Percentiles rank a stretch among this genome's conserved stretches.
phyloP scores from a whole-genome alignment of 768 basidiomycete genomes.

The Leccinum obscurum region DNA sequence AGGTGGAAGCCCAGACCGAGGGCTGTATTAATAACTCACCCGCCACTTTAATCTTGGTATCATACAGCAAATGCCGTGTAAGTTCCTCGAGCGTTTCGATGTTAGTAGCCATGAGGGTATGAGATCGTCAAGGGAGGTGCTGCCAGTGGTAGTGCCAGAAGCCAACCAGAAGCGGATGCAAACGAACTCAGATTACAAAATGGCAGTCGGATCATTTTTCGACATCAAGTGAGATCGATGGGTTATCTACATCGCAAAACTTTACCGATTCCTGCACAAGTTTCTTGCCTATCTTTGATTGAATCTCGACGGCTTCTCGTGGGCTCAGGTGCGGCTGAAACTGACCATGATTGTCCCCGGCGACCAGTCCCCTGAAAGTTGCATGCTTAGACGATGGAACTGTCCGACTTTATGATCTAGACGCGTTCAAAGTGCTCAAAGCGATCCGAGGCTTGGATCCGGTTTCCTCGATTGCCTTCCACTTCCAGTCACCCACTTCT shows the following conservation, averaged over 20 bases:
- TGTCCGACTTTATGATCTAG: constrained; percentile 62
- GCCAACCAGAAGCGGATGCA: neutral
- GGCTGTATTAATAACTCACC: constrained; percentile 48
- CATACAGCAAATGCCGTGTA: constrained; percentile 48
- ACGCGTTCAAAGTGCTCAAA: constrained; percentile 58
- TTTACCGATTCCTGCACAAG: constrained; percentile 47
- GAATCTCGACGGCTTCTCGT: constrained; percentile 51
- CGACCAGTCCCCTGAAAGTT: constrained; percentile 2
- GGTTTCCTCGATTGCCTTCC: constrained; percentile 61
- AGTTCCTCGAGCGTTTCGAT: constrained; percentile 56
- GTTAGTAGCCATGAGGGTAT: constrained; percentile 12
- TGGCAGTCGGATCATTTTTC: neutral
- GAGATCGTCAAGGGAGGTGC: neutral
- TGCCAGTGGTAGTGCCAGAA: too few relatives aligned
- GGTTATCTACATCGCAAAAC: constrained; percentile 17
- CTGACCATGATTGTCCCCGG: neutral
- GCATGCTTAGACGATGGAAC: constrained; percentile 61
- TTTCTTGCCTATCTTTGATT: constrained; percentile 55
- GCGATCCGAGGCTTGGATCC: constrained; percentile 62
- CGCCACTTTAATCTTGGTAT: constrained; percentile 91
- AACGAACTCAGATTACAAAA: too few relatives aligned
- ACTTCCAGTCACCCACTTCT: constrained; percentile 41
- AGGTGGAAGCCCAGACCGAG: constrained; percentile 1
- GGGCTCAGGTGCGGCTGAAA: constrained; percentile 54
- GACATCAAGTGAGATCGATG: neutral